Evolutionary conservation across 2,329 filamentous ascomycete species (phyloP).

Genomic region (Fusarium marasasianum): DNA sequence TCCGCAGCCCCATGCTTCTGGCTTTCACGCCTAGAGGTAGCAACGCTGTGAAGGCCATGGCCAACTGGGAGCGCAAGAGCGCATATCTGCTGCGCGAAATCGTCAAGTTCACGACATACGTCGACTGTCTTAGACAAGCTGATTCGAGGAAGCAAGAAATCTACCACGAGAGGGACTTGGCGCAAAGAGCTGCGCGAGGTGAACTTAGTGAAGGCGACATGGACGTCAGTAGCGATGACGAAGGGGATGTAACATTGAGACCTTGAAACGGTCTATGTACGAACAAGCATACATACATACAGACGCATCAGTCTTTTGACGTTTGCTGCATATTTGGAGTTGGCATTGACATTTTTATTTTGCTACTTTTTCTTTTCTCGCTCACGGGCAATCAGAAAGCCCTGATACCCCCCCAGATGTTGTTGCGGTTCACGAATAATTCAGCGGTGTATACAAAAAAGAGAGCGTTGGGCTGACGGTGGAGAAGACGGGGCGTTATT

Average conservation of each 20-base stretch:
- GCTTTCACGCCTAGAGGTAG: conserved; percentile 87
- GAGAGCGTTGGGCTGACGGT: background rate
- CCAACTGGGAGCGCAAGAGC: conserved; percentile 97
- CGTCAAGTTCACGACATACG: conserved; percentile 96
- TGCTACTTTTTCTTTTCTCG: conserved; percentile 1
- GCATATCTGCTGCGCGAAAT: conserved; percentile 91
- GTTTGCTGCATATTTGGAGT: conserved; percentile 19
- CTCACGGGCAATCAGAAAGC: conserved; percentile 16
- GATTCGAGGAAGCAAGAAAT: conserved; percentile 76
- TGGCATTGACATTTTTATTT: conserved; percentile 15
- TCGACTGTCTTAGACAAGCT: conserved; percentile 82
- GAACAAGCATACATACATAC: conserved; percentile 13
- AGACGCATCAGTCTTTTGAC: conserved; percentile 12
- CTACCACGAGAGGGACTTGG: conserved; percentile 67
- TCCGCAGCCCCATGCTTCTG: conserved; percentile 86
- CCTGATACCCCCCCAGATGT: conserved; percentile 37
- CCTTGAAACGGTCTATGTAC: conserved; percentile 39
- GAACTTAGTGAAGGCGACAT: conserved; percentile 55
- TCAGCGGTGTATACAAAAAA: conserved; percentile 32
- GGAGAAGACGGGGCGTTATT: conserved; percentile 14
- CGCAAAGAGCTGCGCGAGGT: conserved; percentile 59
- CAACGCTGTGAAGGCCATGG: conserved; percentile 86
- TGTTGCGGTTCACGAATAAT: conserved; percentile 31
- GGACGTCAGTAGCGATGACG: conserved; percentile 47
- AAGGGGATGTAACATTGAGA: conserved; percentile 49